phyloP scores from a whole-genome alignment of 2,329 filamentous ascomycete genomes.

The Fusarium sp. region DNA sequence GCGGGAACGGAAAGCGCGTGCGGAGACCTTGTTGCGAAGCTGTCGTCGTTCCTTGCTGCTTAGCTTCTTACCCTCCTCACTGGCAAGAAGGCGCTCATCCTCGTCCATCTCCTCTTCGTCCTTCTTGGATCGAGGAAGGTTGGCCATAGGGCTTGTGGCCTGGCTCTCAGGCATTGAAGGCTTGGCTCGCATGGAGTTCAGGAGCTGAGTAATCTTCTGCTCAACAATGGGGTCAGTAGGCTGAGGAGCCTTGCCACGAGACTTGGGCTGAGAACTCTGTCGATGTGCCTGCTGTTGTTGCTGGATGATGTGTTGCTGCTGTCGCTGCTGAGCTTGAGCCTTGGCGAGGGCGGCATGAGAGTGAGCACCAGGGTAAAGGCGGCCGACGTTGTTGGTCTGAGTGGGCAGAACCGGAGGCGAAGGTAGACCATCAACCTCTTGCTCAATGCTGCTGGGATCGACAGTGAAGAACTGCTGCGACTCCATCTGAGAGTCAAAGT shows the following conservation, averaged over 20 bases:
- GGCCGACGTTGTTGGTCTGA: constrained; percentile 71
- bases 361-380: constrained; percentile 94
- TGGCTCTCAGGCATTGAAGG: constrained; percentile 64
- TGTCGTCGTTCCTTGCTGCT: constrained; percentile 97
- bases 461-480: constrained; percentile 77
- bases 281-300: constrained; percentile 62
- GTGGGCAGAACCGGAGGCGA: constrained; percentile 62
- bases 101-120: constrained; percentile 99
- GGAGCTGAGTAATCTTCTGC: constrained; percentile 92
- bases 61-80: constrained; percentile 99
- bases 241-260: constrained; percentile 65
- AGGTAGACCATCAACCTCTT: constrained; percentile 61
- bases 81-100: constrained; percentile 92
- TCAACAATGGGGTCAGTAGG: constrained; percentile 80
- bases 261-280: constrained; percentile 62
- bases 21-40: constrained; percentile 98
- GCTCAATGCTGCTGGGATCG: constrained; percentile 81
- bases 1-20: constrained; percentile 95
- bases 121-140: constrained; percentile 83
- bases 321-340: constrained; percentile 77
- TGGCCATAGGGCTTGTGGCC: constrained; percentile 66
- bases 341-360: constrained; percentile 86
- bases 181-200: constrained; percentile 92
- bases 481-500: constrained; percentile 61
- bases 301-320: constrained; percentile 71